Conservation (phyloP, 140 eudicot species). For the Erigeron philadelphicus region DNA sequence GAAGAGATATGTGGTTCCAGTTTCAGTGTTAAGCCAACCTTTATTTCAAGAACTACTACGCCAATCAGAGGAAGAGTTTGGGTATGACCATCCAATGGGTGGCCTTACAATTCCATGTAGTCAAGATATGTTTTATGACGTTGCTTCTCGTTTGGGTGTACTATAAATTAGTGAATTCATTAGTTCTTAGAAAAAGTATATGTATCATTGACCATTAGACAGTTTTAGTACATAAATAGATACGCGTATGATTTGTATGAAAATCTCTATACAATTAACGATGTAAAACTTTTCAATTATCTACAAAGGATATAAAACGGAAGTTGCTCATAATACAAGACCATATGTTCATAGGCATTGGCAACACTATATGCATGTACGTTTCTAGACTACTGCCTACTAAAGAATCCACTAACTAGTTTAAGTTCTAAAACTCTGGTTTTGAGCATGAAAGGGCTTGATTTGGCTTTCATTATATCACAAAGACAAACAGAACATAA, state of each 20-base stretch:
- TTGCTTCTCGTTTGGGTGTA: neutral
- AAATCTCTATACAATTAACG: neutral
- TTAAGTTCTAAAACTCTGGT: too few species aligned
- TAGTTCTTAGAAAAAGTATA: neutral
- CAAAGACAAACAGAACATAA: too few species aligned
- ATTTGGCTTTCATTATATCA: too few species aligned
- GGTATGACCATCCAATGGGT: neutral
- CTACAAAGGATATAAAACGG: too few species aligned
- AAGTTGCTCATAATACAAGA: neutral
- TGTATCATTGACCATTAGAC: neutral
- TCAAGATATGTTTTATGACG: neutral
- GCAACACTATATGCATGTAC: too few species aligned
- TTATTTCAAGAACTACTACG: neutral
- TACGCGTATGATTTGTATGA: neutral
- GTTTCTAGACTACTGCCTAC: too few species aligned
- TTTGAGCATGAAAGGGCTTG: too few species aligned
- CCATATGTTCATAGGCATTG: too few species aligned
- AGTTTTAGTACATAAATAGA: neutral
- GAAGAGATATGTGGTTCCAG: neutral
- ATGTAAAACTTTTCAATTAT: too few species aligned
- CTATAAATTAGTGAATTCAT: neutral
- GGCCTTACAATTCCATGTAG: neutral
- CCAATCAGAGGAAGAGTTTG: constrained; percentile 7
- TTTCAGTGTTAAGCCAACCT: neutral
- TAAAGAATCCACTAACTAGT: too few species aligned